A percentile compares a stretch with the other conserved stretches of the same genome.
Conservation (phyloP, 2,329 filamentous ascomycete genomes). For the Aspergillus proliferans region DNA sequence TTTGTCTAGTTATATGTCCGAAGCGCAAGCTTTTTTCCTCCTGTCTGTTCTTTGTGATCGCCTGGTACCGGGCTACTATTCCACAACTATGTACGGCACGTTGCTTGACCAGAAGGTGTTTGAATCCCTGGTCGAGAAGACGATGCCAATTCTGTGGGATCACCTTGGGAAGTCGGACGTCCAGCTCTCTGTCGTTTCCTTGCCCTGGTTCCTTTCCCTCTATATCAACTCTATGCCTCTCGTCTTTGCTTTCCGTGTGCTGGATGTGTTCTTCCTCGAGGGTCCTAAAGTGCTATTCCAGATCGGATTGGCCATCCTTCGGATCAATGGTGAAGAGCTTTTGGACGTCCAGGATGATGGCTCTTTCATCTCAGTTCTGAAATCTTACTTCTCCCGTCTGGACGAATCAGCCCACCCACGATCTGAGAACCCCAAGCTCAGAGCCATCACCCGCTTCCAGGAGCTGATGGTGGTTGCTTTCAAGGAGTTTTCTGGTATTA, state of each 20-base stretch:
- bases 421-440: conserved; percentile 88
- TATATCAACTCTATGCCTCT: conserved; percentile 99
- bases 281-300: conserved; percentile 97
- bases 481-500: conserved; percentile 95
- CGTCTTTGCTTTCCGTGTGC: conserved; percentile 90
- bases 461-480: conserved; percentile 99
- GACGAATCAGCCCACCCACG: conserved; percentile 95
- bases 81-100: conserved; percentile 98
- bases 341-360: conserved; percentile 91
- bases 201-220: conserved; percentile 95
- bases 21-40: conserved; percentile 90
- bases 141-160: conserved; percentile 97
- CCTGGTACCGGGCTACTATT: conserved; percentile 92
- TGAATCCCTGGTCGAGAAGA: conserved; percentile 95
- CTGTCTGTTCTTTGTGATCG: conserved; percentile 88
- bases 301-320: conserved; percentile 88
- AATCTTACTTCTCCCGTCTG: conserved; percentile 85
- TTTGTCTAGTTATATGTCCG: conserved; percentile 73
- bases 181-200: conserved; percentile 90
- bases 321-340: conserved; percentile 94
- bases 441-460: conserved; percentile 91
- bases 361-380: conserved; percentile 92
- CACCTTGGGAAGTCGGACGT: conserved; percentile 96
- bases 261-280: conserved; percentile 98
- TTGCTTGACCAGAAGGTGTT: conserved; percentile 95